Conservation (phyloP, 2,329 filamentous ascomycete species). For the Nemania serpens region DNA sequence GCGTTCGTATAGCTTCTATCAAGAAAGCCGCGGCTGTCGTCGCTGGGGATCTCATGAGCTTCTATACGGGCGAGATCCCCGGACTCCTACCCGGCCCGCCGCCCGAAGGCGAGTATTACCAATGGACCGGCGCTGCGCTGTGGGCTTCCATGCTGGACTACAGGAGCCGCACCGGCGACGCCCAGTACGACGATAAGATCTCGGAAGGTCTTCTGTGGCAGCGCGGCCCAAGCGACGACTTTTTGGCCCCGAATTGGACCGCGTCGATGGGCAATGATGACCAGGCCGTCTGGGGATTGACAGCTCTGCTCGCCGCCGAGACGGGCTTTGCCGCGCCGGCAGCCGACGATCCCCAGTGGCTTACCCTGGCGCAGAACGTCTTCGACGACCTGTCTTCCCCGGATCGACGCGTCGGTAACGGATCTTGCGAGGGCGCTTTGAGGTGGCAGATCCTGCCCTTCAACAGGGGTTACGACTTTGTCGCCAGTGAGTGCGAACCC, state of each 20-base stretch:
- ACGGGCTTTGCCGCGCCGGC: conserved; percentile 59
- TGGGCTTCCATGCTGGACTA: conserved; percentile 59
- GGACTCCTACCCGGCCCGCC: conserved; percentile 33
- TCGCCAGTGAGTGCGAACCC: conserved; percentile 42
- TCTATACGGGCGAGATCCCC: conserved; percentile 35
- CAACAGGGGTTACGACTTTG: conserved; percentile 56
- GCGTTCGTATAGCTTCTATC: conserved; percentile 33
- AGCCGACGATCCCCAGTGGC: conserved; percentile 56
- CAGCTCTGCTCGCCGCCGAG: conserved; percentile 65
- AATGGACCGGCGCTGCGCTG: conserved; percentile 58
- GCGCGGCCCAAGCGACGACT: conserved; percentile 48
- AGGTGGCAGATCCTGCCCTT: conserved; percentile 67
- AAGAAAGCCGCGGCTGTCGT: conserved; percentile 37
- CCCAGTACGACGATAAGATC: conserved; percentile 52
- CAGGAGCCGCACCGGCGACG: conserved; percentile 56
- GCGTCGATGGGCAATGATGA: conserved; percentile 53
- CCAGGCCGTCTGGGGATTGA: conserved; percentile 66
- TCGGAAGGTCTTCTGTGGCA: conserved; percentile 50
- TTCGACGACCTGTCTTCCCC: conserved; percentile 61
- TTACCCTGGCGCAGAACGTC: conserved; percentile 63
- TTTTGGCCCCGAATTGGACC: conserved; percentile 48
- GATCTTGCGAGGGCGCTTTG: conserved; percentile 61
- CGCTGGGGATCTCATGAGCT: conserved; percentile 39
- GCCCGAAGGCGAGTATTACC: conserved; percentile 47
- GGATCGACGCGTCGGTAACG: conserved; percentile 52